phyloP scores from a whole-genome alignment of 164 flowering plant species.

The Liriodendron chinense region DNA sequence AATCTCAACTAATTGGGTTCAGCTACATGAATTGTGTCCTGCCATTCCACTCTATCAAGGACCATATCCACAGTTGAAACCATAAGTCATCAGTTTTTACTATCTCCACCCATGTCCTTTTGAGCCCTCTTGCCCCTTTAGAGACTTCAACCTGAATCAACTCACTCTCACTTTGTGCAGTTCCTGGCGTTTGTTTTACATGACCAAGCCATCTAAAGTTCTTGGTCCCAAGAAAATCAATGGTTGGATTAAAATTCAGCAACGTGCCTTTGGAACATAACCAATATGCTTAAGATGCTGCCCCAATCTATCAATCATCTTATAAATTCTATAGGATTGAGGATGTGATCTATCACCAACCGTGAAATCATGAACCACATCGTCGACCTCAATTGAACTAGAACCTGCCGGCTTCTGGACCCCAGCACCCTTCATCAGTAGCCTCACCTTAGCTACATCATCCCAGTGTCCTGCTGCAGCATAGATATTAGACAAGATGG shows the following conservation, averaged over 20 bases:
- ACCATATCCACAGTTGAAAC: too few relatives aligned
- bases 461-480: slow-evolving; percentile 72
- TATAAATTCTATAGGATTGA: slow-evolving; percentile 41
- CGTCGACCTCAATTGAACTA: slow-evolving; percentile 59
- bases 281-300: slow-evolving; percentile 47
- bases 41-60: too few relatives aligned
- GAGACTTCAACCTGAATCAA: too few relatives aligned
- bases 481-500: slow-evolving; percentile 64
- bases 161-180: too few relatives aligned
- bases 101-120: too few relatives aligned
- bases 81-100: too few relatives aligned
- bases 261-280: slow-evolving; percentile 24
- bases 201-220: too few relatives aligned
- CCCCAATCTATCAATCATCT: slow-evolving; percentile 35
- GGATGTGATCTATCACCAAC: slow-evolving; percentile 37
- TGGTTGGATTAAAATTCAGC: slow-evolving; percentile 1
- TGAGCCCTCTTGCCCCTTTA: too few relatives aligned
- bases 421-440: slow-evolving; percentile 45
- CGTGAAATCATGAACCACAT: slow-evolving; percentile 46
- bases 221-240: not conserved
- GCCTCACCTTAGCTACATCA: slow-evolving; percentile 46
- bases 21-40: too few relatives aligned
- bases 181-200: too few relatives aligned
- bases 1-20: too few relatives aligned
- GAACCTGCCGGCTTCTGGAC: slow-evolving; percentile 51